Percentiles rank a stretch among this genome's conserved stretches.
Evolutionary conservation across 2,329 filamentous ascomycete genomes (phyloP).

Genomic region (Claviceps capensis): DNA sequence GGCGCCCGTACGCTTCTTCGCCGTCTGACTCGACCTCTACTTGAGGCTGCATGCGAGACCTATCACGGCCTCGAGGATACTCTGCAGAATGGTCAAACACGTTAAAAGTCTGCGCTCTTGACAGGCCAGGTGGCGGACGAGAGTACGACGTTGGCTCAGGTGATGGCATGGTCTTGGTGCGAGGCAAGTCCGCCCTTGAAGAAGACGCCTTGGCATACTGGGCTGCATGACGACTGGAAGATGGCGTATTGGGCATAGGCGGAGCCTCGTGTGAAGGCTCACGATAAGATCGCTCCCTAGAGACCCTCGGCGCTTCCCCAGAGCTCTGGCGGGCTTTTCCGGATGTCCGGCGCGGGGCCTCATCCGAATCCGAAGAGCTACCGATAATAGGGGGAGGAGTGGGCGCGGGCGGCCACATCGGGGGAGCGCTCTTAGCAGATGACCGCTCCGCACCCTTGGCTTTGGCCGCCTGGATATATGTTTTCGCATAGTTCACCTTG

Average conservation of each 20-base stretch:
- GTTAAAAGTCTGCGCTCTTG: constrained; percentile 22
- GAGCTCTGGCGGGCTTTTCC: constrained; percentile 22
- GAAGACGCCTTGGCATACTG: constrained; percentile 14
- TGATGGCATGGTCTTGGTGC: constrained; percentile 22
- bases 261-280: constrained; percentile 19
- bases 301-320: constrained; percentile 11
- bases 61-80: constrained; percentile 22
- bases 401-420: constrained; percentile 19
- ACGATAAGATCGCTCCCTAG: constrained; percentile 18
- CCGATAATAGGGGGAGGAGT: constrained; percentile 20
- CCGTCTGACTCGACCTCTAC: constrained; percentile 20
- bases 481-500: constrained; percentile 12
- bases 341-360: constrained; percentile 19
- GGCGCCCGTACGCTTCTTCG: constrained; percentile 20
- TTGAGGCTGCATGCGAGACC: constrained; percentile 24
- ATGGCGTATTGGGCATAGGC: constrained; percentile 15
- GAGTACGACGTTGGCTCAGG: constrained; percentile 12
- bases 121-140: constrained; percentile 16
- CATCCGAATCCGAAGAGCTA: constrained; percentile 15
- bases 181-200: constrained; percentile 17
- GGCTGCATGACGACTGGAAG: constrained; percentile 16
- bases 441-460: constrained; percentile 10
- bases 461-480: constrained; percentile 20
- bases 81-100: constrained; percentile 11
- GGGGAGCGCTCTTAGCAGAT: constrained; percentile 10